These are phyloP conservation scores for Colletotrichum filicis DNA, from an alignment of 2,329 filamentous ascomycete genomes.

Conservation along the genomic window DNA sequence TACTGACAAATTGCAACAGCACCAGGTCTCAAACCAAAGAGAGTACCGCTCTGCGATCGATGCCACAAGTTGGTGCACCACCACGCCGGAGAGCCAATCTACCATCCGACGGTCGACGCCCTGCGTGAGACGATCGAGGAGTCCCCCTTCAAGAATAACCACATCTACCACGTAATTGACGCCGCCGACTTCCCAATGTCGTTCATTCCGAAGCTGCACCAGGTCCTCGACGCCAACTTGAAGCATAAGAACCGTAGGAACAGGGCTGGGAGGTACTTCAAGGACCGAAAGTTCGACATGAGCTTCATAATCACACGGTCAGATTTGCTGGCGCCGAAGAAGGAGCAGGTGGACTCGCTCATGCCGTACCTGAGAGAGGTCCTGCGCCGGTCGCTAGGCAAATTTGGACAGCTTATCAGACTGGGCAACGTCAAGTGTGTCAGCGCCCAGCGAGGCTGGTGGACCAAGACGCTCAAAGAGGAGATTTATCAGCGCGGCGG, in stretches of 20 bases:
- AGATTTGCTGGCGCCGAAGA: constrained; percentile 85
- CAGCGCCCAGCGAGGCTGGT: constrained; percentile 88
- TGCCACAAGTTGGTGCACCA: constrained; percentile 88
- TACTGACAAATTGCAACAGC: constrained; percentile 5
- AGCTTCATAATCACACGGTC: constrained; percentile 92
- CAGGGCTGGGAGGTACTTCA: constrained; percentile 71
- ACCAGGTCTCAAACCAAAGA: constrained; percentile 5
- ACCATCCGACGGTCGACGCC: constrained; percentile 83
- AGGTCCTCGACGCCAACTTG: constrained; percentile 77
- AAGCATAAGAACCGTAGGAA: constrained; percentile 85
- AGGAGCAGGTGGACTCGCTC: constrained; percentile 84
- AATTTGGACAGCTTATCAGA: constrained; percentile 75
- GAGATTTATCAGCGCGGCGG: constrained; percentile 87
- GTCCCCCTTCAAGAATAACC: constrained; percentile 90
- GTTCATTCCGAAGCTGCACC: constrained; percentile 80
- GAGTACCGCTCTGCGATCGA: constrained; percentile 79
- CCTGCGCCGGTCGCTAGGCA: constrained; percentile 79
- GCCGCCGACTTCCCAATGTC: constrained; percentile 98
- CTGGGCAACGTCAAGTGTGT: constrained; percentile 89
- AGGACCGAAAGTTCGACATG: constrained; percentile 78
- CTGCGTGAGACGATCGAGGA: constrained; percentile 87
- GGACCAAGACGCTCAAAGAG: constrained; percentile 87
- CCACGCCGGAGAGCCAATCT: constrained; percentile 75
- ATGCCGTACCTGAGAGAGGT: constrained; percentile 88
- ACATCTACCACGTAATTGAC: constrained; percentile 95